Evolutionary conservation across 768 basidiomycete species (phyloP).

Genomic region (Russula sp.): DNA sequence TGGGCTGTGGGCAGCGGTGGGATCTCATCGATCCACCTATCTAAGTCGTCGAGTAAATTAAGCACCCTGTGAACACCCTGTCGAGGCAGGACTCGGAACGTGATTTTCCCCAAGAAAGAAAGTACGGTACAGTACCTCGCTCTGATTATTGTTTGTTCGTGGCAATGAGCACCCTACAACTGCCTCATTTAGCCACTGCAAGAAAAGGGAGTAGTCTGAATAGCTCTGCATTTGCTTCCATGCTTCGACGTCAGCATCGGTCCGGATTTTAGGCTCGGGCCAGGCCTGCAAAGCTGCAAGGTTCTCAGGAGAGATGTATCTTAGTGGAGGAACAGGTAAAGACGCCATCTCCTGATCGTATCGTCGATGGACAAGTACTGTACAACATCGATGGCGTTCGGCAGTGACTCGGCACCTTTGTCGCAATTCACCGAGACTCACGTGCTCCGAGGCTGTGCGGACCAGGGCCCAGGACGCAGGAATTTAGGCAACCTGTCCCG

Average conservation of each 20-base stretch:
- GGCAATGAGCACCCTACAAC: slow-evolving; percentile 62
- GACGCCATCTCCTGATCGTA: slow-evolving; percentile 9
- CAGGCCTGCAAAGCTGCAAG: slow-evolving; percentile 13
- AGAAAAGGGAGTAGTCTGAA: slow-evolving; percentile 64
- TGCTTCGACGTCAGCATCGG: slow-evolving; percentile 62
- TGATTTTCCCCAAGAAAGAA: background rate
- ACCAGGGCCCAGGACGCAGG: slow-evolving; percentile 1
- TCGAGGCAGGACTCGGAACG: slow-evolving; percentile 8
- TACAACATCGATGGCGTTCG: too few species aligned
- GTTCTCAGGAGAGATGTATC: slow-evolving; percentile 7
- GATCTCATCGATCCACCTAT: slow-evolving; percentile 72
- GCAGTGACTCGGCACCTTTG: background rate
- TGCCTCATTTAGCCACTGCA: slow-evolving; percentile 68
- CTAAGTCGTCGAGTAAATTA: slow-evolving; percentile 55
- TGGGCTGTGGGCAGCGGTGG: slow-evolving; percentile 70
- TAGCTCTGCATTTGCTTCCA: slow-evolving; percentile 73
- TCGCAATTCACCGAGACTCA: background rate
- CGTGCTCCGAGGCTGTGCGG: background rate
- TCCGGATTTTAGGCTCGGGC: slow-evolving; percentile 53
- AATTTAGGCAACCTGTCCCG: too few species aligned
- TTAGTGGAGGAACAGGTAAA: slow-evolving; percentile 5
- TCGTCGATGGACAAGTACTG: background rate
- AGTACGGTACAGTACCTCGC: slow-evolving; percentile 26
- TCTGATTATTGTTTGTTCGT: slow-evolving; percentile 25
- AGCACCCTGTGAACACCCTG: slow-evolving; percentile 47